Evolutionary conservation across 202 grass and related monocot species (phyloP), one percentile per base, ranked within the genome.

Genomic region (Brachypodium distachyon): DNA sequence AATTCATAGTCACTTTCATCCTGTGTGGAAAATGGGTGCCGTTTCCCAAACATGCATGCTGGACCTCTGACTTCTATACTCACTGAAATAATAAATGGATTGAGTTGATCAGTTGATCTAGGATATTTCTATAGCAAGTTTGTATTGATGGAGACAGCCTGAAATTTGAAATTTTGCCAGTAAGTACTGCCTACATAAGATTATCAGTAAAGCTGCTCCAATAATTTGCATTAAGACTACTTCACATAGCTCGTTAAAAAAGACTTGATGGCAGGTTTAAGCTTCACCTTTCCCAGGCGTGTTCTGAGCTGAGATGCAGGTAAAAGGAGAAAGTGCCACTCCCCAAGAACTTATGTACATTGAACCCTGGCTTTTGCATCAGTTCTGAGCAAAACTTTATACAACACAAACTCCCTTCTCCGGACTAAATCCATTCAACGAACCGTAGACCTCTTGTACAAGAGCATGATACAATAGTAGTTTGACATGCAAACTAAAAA

Each of bases 11-110:
- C 70, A 1, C 61, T 62, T 61, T 69, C 61, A 12, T 40, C 31
- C 32, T 21, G 6, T 29, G 50, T 56, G 61, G 62, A 84, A 70
- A 84, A 31, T 3, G 68, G 23, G 11, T 28, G 55, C 62, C 46
- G 29, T 80, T 70, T n/a, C n/a, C 54, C 70, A 87, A 81, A 61
- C 55, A 43, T 76, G 71, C 70, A 76, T 66, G 56, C 40, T 77
- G 64, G 32, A 77, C 48, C 74, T 29, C 29, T 64, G 61, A 76
- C 63, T 76, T 76, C 46, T 70, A 16, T 33, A 7, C 57, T 34
- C 29, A 61, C 29, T 34, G 29, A 61, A 61, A 36, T 34, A 6
- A 36, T 36, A 6, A 3, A 36, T 36, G 18, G 39, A 67, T 12
- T 72, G 47, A 28, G 7, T 25, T 40, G 19, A 59, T 31, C 27